Conservation (phyloP, 176 grass and related monocot genomes). For the Phyllostachys edulis region DNA sequence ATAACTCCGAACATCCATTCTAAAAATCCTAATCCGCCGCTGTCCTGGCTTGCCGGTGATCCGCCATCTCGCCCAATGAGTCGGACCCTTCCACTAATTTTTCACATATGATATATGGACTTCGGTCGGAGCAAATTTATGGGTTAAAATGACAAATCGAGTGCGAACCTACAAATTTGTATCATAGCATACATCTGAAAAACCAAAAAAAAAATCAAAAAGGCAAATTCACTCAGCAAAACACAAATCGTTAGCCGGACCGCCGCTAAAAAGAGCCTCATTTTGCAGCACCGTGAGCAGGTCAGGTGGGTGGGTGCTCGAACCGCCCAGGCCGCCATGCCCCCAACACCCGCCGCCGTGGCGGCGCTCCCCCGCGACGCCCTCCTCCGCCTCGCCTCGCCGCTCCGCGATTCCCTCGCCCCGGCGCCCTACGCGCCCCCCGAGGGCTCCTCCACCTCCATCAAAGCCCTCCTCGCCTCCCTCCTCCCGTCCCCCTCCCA, state of each 20-base stretch:
- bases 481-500: constrained; percentile 43
- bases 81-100: too few species aligned
- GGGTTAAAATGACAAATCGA: too few species aligned
- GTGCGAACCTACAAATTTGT: too few species aligned
- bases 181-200: too few species aligned
- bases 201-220: too few species aligned
- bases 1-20: too few species aligned
- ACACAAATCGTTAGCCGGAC: not conserved
- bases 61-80: too few species aligned
- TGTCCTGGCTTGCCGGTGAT: too few species aligned
- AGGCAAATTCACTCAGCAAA: not conserved
- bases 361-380: not conserved
- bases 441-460: constrained; percentile 48
- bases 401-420: constrained; percentile 44
- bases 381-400: constrained; percentile 35
- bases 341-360: not conserved
- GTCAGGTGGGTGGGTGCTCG: not conserved
- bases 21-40: too few species aligned
- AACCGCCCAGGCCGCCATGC: constrained; percentile 10
- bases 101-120: too few species aligned
- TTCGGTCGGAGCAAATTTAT: too few species aligned
- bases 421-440: constrained; percentile 53
- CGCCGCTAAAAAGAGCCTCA: not conserved
- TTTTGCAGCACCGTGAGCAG: not conserved
- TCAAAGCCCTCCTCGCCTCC: constrained; percentile 60